Evolutionary conservation across 768 basidiomycete genomes (phyloP).

Genomic region (Tricholomella constricta): DNA sequence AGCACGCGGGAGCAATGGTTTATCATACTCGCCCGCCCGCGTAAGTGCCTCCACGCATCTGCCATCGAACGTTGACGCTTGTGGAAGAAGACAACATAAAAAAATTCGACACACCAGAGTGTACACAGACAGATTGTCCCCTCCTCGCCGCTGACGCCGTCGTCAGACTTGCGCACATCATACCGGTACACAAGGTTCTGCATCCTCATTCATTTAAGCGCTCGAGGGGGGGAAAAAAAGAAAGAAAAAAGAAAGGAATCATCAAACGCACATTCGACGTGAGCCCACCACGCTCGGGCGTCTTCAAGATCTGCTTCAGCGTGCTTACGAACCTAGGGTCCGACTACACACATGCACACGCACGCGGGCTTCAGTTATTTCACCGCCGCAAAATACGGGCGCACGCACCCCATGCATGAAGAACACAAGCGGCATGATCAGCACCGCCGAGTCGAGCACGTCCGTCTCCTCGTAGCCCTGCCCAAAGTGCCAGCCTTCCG

Average conservation of each 20-base stretch:
- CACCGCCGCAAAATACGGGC: no score
- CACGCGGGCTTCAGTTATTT: no score
- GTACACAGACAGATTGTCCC: constrained; percentile 93
- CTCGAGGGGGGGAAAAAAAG: no score
- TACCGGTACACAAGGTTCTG: constrained; percentile 89
- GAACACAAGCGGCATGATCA: constrained; percentile 93
- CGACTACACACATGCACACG: constrained; percentile 43
- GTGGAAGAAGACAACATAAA: neutral
- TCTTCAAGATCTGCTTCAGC: constrained; percentile 78
- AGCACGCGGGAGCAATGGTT: constrained; percentile 62
- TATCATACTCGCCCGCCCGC: constrained; percentile 81
- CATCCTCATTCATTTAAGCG: neutral
- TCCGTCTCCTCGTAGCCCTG: constrained; percentile 90
- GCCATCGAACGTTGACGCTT: neutral
- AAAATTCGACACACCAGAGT: constrained; percentile 52
- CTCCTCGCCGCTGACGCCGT: constrained; percentile 95
- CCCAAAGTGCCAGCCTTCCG: constrained; percentile 66
- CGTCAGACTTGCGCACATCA: constrained; percentile 81
- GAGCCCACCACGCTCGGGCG: constrained; percentile 88
- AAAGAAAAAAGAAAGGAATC: neutral
- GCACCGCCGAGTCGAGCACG: constrained; percentile 82
- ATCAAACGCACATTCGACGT: constrained; percentile 73
- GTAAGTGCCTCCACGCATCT: constrained; percentile 91
- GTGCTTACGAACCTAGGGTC: constrained; percentile 91
- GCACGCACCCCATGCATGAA: constrained; percentile 76